Evolutionary conservation across 345 rosid species (phyloP).

Genomic region (Pseudoturritis turrita): DNA sequence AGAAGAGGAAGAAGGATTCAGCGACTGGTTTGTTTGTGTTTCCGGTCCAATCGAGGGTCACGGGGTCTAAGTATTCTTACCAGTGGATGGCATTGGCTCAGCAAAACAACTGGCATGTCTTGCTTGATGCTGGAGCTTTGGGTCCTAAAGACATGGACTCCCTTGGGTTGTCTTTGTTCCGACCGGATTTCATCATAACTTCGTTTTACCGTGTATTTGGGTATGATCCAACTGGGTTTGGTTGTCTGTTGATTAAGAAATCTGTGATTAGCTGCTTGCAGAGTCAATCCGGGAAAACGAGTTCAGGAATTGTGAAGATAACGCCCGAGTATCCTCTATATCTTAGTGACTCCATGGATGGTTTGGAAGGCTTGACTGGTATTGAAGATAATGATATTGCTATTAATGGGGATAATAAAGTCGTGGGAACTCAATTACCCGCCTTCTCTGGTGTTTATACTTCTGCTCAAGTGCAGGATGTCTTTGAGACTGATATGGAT

Average conservation of each 20-base stretch:
- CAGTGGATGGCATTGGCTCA: constrained; percentile 99
- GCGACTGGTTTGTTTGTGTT: constrained; percentile 92
- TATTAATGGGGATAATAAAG: constrained; percentile 53
- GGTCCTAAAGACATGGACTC: constrained; percentile 99
- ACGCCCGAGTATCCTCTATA: constrained; percentile 92
- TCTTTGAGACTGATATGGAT: constrained; percentile 82
- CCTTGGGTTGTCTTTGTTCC: constrained; percentile 88
- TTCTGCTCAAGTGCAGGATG: constrained; percentile 90
- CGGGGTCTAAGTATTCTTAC: constrained; percentile 95
- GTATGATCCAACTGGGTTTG: constrained; percentile 95
- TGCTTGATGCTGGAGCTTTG: constrained; percentile 96
- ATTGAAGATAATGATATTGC: constrained; percentile 51
- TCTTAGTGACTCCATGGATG: constrained; percentile 88
- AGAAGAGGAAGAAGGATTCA: constrained; percentile 84
- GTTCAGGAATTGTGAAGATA: constrained; percentile 97
- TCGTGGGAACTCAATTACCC: constrained; percentile 70
- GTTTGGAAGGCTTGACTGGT: constrained; percentile 58
- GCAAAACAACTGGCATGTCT: constrained; percentile 97
- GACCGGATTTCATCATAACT: constrained; percentile 94
- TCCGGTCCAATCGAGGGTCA: constrained; percentile 96
- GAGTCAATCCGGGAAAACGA: constrained; percentile 82
- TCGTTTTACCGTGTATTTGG: constrained; percentile 98
- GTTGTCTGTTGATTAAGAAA: constrained; percentile 94
- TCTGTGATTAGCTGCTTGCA: constrained; percentile 95
- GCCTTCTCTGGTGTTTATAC: constrained; percentile 95